Evolutionary conservation across 805 yeast genomes (phyloP), one percentile per base, ranked within the genome.

Genomic region (Saccharomycopsis oosterbeekiorum): DNA sequence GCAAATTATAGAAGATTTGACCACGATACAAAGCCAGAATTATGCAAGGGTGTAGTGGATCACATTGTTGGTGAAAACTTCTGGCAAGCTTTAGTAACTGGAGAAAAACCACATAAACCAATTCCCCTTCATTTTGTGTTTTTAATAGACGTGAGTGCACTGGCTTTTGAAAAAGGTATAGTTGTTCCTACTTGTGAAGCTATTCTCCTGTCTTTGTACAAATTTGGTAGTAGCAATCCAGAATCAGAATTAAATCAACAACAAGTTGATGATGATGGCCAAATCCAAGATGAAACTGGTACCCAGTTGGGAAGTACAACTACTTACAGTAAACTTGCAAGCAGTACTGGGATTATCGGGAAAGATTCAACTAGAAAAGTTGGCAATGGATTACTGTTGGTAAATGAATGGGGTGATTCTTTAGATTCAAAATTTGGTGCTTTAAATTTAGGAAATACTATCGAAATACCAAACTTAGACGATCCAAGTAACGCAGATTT

Each of bases 21-120:
- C 73, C 77, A 81, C 65, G 74, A 73, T 41, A 74, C 76, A 53
- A 78, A 91, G 57, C 92, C 96, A 0, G 98, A 93, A 68, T 76
- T 93, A 57, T 83, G 80, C 64, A 80, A 77, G 55, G 97, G 98
- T 15, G 88, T 91, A 12, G 91, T 89, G 65, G 99, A 94, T 67
- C 81, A 89, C 64, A 70, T 84, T 5, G 97, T 89, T 2, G 96
- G 97, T 1, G 73, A 77, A 15, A 83, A 80, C 54, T 93, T 89
- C 71, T 85, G 88, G 71, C 53, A 47, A 12, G 19, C 53, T 6
- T 21, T 47, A 47, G 34, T 47, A 11, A 47, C 26, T 24, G 53
- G 53, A 21, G 74, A 78, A 34, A 74, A 78, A 41, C 76, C 74
- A 8, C 71, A 70, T 4, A 61, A 64, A 8, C 76, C 84, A 8